These are phyloP conservation scores for Gossypium trilobum DNA, from an alignment of 441 rosid genomes.

Conservation along the genomic window DNA sequence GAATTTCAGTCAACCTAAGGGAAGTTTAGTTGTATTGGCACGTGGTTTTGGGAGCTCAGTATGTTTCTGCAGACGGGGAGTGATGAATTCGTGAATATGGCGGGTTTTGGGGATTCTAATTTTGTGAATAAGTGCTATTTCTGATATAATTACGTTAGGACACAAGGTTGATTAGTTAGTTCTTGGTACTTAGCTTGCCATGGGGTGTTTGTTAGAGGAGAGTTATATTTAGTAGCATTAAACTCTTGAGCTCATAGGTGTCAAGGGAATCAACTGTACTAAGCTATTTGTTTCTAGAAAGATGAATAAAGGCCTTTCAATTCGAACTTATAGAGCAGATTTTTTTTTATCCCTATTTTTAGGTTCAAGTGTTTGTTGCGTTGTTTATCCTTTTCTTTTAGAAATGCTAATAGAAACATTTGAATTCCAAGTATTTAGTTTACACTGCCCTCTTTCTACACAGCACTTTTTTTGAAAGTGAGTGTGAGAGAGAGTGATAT, in stretches of 20 bases:
- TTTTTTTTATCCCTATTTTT: background rate
- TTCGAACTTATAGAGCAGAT: background rate
- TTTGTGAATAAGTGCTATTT: constrained; percentile 22
- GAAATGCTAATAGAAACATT: no score
- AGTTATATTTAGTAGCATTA: background rate
- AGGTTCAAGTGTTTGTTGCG: background rate
- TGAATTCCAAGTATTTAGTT: no score
- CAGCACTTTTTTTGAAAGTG: no score
- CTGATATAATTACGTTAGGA: constrained; percentile 3
- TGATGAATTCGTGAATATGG: constrained; percentile 4
- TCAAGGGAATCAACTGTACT: background rate
- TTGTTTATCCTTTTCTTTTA: background rate
- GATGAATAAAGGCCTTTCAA: background rate
- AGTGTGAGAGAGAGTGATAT: no score
- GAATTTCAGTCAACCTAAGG: background rate
- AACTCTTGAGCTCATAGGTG: background rate
- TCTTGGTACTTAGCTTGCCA: background rate
- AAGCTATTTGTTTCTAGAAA: background rate
- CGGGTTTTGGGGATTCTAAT: constrained; percentile 13
- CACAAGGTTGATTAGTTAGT: background rate
- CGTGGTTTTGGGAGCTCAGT: constrained; percentile 11
- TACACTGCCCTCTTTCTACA: no score
- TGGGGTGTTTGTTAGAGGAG: background rate
- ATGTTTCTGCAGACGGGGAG: constrained; percentile 11
- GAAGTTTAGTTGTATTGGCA: constrained; percentile 13